phyloP scores from a whole-genome alignment of 768 basidiomycete species.

The Tulasnella sp. region DNA sequence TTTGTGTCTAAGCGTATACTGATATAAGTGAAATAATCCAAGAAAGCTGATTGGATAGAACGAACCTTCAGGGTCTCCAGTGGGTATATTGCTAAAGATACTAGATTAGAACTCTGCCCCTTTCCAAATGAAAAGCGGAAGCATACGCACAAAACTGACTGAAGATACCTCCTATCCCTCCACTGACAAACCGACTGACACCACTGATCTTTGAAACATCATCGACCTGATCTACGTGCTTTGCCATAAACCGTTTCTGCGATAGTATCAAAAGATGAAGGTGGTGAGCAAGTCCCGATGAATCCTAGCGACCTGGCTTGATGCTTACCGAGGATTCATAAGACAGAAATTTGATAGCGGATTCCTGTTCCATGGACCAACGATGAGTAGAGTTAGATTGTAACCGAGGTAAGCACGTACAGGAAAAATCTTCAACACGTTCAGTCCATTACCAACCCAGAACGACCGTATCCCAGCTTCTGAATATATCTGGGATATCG shows the following conservation, averaged over 20 bases:
- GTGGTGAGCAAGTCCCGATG: neutral
- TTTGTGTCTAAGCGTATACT: conserved; percentile 68
- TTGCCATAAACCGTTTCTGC: conserved; percentile 93
- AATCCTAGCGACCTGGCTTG: neutral
- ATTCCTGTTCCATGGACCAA: conserved; percentile 58
- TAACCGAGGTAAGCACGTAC: conserved; percentile 40
- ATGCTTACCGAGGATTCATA: conserved; percentile 86
- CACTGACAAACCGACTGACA: conserved; percentile 89
- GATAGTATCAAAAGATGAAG: conserved; percentile 12
- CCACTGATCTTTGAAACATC: conserved; percentile 89
- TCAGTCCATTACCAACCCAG: conserved; percentile 95
- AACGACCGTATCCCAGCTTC: conserved; percentile 90
- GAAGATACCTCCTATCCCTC: conserved; percentile 92
- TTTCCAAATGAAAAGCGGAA: conserved; percentile 22
- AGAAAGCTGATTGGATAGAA: neutral
- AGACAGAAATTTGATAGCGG: conserved; percentile 95
- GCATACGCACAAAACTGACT: conserved; percentile 76
- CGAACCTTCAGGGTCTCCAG: conserved; percentile 91
- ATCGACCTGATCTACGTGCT: conserved; percentile 87
- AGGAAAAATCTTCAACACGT: conserved; percentile 93
- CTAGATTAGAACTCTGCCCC: conserved; percentile 35
- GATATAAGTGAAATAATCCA: neutral
- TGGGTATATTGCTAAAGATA: conserved; percentile 81
- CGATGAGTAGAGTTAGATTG: neutral
- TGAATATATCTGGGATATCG: conserved; percentile 78